These are phyloP conservation scores for Linnemannia zychae DNA, from an alignment of 192 early-diverging fungal species.

Conservation along the genomic window DNA sequence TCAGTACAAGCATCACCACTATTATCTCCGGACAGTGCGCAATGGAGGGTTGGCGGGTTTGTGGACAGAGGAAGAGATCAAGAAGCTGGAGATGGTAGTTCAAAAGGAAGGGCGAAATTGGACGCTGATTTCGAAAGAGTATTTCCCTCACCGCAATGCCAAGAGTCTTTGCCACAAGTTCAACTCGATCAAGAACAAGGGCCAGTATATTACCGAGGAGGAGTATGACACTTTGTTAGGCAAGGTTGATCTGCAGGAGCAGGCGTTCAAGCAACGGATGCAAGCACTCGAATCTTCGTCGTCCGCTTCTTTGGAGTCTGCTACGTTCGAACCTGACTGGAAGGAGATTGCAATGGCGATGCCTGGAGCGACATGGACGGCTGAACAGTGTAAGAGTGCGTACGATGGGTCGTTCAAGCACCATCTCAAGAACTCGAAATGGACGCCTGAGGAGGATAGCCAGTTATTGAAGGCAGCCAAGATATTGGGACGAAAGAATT, in stretches of 20 bases:
- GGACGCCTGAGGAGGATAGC: conserved; percentile 32
- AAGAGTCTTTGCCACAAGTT: conserved; percentile 54
- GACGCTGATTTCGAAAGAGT: conserved; percentile 6
- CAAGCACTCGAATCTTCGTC: background rate
- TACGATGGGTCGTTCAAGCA: conserved; percentile 47
- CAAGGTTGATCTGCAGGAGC: conserved; percentile 30
- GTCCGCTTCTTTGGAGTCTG: background rate
- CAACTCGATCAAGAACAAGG: conserved; percentile 14
- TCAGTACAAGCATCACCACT: conserved; percentile 48
- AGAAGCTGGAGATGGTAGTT: conserved; percentile 34
- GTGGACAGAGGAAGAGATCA: conserved; percentile 30
- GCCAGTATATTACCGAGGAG: conserved; percentile 19
- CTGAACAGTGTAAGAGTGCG: conserved; percentile 26
- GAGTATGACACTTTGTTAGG: conserved; percentile 40
- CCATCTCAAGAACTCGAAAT: conserved; percentile 20
- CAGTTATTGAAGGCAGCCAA: background rate
- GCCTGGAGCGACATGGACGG: conserved; percentile 29
- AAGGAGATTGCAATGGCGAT: conserved; percentile 26
- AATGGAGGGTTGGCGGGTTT: conserved; percentile 3
- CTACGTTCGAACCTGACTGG: conserved; percentile 30
- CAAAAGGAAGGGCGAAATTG: conserved; percentile 31
- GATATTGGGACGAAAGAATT: conserved; percentile 37
- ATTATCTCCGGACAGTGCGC: conserved; percentile 22
- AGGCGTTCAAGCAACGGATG: background rate
- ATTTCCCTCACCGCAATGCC: conserved; percentile 35